A percentile compares a stretch with the other conserved stretches of the same genome.
Evolutionary conservation across 2,329 filamentous ascomycete genomes (phyloP).

Genomic region (Mycosphaerella sp.): DNA sequence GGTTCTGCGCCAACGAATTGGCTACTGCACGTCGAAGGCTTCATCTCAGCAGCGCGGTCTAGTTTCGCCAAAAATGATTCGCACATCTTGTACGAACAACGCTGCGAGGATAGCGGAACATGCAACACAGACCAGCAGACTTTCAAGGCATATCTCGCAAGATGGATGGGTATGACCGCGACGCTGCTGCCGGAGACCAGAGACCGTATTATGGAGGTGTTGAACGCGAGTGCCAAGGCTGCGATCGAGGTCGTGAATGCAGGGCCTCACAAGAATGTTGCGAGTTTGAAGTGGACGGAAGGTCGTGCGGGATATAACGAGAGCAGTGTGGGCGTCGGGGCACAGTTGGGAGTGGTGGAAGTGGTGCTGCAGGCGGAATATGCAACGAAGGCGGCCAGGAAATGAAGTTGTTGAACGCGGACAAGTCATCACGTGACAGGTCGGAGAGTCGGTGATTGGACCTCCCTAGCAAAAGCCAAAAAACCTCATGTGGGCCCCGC

Average conservation of each 20-base stretch:
- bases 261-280: neutral
- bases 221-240: constrained; percentile 43
- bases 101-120: constrained; percentile 37
- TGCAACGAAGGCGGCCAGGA: too few relatives aligned
- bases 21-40: constrained; percentile 21
- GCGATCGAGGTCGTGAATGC: constrained; percentile 30
- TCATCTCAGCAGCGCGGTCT: constrained; percentile 25
- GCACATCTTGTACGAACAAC: constrained; percentile 41
- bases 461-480: neutral
- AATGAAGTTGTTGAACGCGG: too few relatives aligned
- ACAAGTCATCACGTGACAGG: too few relatives aligned
- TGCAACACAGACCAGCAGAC: constrained; percentile 43
- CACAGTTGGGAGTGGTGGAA: constrained; percentile 2
- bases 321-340: neutral
- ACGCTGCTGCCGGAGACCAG: constrained; percentile 1
- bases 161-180: constrained; percentile 42
- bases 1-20: constrained; percentile 1
- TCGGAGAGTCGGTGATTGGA: too few relatives aligned
- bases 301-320: neutral
- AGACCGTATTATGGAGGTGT: constrained; percentile 8
- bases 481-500: constrained; percentile 6
- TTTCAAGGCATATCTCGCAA: constrained; percentile 41
- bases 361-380: neutral
- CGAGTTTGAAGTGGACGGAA: neutral
- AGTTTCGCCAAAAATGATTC: constrained; percentile 36